phyloP scores from a whole-genome alignment of 495 filamentous ascomycete species.

The Podospora didyma region DNA sequence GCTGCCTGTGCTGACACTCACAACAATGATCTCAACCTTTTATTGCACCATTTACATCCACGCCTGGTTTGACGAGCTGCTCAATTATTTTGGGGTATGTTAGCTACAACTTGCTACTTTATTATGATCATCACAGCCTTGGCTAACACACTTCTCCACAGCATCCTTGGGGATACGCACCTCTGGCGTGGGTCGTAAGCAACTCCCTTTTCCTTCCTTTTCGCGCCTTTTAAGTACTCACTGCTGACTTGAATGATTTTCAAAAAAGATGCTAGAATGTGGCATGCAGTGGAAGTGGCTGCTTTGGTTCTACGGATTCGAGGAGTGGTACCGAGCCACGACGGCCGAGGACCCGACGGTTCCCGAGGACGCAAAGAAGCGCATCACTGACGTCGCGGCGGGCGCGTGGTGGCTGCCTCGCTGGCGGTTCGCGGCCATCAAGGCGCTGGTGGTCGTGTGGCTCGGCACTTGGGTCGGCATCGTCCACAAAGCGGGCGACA shows the following conservation, averaged over 20 bases:
- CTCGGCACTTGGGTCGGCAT: not conserved
- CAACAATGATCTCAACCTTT: not conserved
- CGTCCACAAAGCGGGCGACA: not conserved
- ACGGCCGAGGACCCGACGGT: not conserved
- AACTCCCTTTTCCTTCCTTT: no score
- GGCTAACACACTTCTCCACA: no score
- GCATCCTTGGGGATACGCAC: not conserved
- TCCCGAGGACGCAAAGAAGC: not conserved
- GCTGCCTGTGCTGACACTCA: not conserved
- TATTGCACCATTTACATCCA: not conserved
- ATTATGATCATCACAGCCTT: no score
- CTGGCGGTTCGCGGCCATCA: conserved; percentile 1
- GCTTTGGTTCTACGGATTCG: not conserved
- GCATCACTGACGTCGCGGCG: not conserved
- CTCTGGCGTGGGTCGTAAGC: not conserved
- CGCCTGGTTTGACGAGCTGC: not conserved
- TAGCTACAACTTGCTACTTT: no score
- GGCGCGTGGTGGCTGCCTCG: conserved; percentile 1
- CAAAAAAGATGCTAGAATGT: not conserved
- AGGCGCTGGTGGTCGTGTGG: not conserved
- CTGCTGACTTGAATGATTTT: no score
- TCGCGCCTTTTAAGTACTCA: no score
- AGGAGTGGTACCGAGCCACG: not conserved
- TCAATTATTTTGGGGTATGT: not conserved
- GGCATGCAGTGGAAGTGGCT: conserved; percentile 3